Evolutionary conservation across 768 basidiomycete genomes (phyloP).

Genomic region (Tricholoma matsutake): DNA sequence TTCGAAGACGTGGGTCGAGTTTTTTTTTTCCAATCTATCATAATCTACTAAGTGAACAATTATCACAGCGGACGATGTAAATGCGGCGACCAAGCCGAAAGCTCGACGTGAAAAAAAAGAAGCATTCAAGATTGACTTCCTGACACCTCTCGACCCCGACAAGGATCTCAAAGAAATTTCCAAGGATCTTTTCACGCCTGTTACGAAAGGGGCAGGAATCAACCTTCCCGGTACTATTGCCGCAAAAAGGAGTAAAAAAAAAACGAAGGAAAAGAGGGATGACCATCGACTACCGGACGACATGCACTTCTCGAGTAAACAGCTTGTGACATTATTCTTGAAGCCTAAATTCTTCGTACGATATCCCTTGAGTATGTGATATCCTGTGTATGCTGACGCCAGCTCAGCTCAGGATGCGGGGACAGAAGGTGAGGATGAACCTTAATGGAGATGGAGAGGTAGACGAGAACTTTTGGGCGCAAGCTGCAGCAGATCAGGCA

Average conservation of each 20-base stretch:
- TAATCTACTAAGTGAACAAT: neutral
- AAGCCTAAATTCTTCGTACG: slow-evolving; percentile 94
- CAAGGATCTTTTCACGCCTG: slow-evolving; percentile 77
- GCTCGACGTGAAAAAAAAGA: slow-evolving; percentile 71
- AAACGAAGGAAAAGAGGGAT: slow-evolving; percentile 57
- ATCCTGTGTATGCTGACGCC: slow-evolving; percentile 2
- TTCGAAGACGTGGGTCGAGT: slow-evolving; percentile 63
- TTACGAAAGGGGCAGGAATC: slow-evolving; percentile 65
- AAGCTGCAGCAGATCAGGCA: slow-evolving; percentile 83
- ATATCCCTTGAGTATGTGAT: slow-evolving; percentile 5
- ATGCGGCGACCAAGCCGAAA: slow-evolving; percentile 49
- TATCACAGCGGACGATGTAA: slow-evolving; percentile 34
- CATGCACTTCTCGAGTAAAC: slow-evolving; percentile 92
- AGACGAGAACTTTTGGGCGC: slow-evolving; percentile 97
- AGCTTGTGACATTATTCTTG: slow-evolving; percentile 88
- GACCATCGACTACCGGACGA: slow-evolving; percentile 89
- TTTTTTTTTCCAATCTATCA: slow-evolving; percentile 1
- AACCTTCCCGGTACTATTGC: slow-evolving; percentile 58
- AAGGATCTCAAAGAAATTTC: slow-evolving; percentile 58
- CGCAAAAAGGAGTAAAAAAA: slow-evolving; percentile 46
- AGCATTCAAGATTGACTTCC: slow-evolving; percentile 80
- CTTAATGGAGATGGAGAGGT: slow-evolving; percentile 80
- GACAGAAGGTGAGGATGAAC: slow-evolving; percentile 55
- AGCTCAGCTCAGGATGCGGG: slow-evolving; percentile 83
- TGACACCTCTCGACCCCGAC: slow-evolving; percentile 49